Base-by-base conservation (phyloP, 2,329 filamentous ascomycete genomes). In the Fusarium devonianum region DNA sequence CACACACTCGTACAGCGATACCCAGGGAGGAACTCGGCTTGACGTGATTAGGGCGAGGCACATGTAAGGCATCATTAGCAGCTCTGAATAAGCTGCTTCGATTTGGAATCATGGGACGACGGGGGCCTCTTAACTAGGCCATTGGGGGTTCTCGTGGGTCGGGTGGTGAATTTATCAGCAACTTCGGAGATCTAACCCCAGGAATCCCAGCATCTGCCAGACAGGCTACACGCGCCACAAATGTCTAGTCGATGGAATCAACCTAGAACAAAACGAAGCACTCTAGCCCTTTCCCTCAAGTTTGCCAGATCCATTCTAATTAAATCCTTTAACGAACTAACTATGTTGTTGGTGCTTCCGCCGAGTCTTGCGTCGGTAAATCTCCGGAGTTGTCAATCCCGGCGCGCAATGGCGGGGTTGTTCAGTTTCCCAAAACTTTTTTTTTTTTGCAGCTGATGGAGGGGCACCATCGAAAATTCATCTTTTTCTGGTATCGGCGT, bases 381-480 rank as follows among this genome's bases (percentile, higher is more conserved):
- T 54, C 36, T 26, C 30, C 57, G 57, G 57, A n/a, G 13, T 17
- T 9, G 32, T 3, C 11, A 23, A 25, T 34, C 25, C 49, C 57
- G 11, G 53, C 53, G 42, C 56, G 43, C 54, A 49, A 60, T 60
- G 57, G 56, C 49, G 56, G 57, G 57, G 57, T 61, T 32, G n/a
- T 14, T n/a, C 33, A 34, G 51, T 59, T 51, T 50, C 56, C 39
- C 43, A 32, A 44, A 43, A 47, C 50, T 60, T 60, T 60, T 60
- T 50, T 60, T 56, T 56, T 60, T 56, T 52, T 56, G 56, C 56
- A 60, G 48, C 47, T 48, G 53, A 60, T 37, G 52, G 51, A 46
- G 17, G 18, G 17, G 55, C 36, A 35, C 7, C 35, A 30, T 26
- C 51, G 37, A 59, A 59, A 59, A 53, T 38, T 53, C 48, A 40